Percentiles rank a stretch among this genome's conserved stretches.
phyloP scores from a whole-genome alignment of 768 basidiomycete genomes.

The Mycena rosella region DNA sequence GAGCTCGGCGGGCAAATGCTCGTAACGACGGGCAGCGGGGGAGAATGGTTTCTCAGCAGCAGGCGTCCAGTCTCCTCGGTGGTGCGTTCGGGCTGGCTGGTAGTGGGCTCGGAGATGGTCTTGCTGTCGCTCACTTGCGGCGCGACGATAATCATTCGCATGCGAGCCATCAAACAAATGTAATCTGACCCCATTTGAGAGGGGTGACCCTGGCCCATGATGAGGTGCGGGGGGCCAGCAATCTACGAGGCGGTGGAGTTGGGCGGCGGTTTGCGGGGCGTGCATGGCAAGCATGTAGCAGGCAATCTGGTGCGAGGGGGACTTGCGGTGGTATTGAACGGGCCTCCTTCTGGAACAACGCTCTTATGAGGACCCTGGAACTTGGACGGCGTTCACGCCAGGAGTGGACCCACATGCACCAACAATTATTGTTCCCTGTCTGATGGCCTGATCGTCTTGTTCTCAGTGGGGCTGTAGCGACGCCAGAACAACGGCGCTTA shows the following conservation, averaged over 20 bases:
- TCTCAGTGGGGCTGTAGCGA: conserved; percentile 5
- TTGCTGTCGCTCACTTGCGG: not conserved
- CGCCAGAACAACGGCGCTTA: not conserved
- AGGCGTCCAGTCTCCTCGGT: not conserved
- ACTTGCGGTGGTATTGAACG: not conserved
- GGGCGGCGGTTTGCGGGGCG: not conserved
- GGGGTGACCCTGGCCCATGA: not conserved
- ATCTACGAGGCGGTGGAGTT: not conserved
- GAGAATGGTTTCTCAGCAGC: not conserved
- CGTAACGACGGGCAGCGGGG: not conserved
- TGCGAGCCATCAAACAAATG: conserved; percentile 4
- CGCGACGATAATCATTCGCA: not conserved
- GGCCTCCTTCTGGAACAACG: not conserved
- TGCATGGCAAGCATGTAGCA: not conserved
- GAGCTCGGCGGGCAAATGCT: conserved; percentile 3
- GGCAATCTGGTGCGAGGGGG: not conserved
- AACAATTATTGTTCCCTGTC: conserved; percentile 13
- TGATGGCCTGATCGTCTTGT: conserved; percentile 9
- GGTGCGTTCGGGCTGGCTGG: not conserved
- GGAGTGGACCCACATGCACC: conserved; percentile 22
- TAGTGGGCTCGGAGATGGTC: not conserved
- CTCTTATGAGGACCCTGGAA: conserved; percentile 5
- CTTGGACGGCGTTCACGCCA: conserved; percentile 3
- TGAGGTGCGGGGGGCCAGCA: conserved; percentile 1
- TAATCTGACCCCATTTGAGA: conserved; percentile 14